These are phyloP conservation scores for Paulownia fortunei DNA, from an alignment of 257 asterid genomes.

Conservation along the genomic window DNA sequence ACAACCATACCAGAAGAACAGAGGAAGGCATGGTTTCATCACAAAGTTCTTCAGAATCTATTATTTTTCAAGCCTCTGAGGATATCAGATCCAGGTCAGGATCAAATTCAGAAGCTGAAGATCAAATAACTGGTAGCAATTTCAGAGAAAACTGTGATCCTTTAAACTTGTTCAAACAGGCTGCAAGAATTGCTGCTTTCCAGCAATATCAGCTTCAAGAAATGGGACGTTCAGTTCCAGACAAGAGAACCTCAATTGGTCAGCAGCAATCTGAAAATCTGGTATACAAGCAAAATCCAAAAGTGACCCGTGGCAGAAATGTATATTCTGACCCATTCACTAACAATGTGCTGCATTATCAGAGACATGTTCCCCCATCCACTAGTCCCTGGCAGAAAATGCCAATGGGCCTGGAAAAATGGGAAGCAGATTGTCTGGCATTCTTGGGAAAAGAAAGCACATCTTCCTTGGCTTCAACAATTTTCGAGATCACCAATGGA, in stretches of 20 bases:
- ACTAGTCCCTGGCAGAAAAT: conserved; percentile 42
- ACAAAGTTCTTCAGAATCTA: conserved; percentile 70
- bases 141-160: conserved; percentile 30
- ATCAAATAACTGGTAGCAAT: conserved; percentile 45
- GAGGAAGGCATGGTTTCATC: conserved; percentile 62
- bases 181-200: conserved; percentile 38
- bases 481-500: conserved; percentile 34
- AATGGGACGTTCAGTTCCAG: conserved; percentile 34
- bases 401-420: conserved; percentile 39
- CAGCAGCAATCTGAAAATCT: conserved; percentile 43
- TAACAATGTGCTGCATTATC: conserved; percentile 23
- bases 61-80: conserved; percentile 55
- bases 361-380: conserved; percentile 41
- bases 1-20: conserved; percentile 39
- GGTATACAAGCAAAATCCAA: conserved; percentile 35
- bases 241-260: conserved; percentile 28
- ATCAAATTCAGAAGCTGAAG: conserved; percentile 70
- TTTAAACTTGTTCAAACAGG: conserved; percentile 30
- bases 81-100: conserved; percentile 58
- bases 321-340: conserved; percentile 36
- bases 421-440: conserved; percentile 39
- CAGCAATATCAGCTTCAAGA: conserved; percentile 45
- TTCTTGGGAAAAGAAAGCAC: conserved; percentile 39
- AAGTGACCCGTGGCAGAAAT: conserved; percentile 23
- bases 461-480: conserved; percentile 45